A percentile compares a stretch with the other conserved stretches of the same genome.
phyloP scores from a whole-genome alignment of 2,329 filamentous ascomycete species.

The Alternaria triticina region DNA sequence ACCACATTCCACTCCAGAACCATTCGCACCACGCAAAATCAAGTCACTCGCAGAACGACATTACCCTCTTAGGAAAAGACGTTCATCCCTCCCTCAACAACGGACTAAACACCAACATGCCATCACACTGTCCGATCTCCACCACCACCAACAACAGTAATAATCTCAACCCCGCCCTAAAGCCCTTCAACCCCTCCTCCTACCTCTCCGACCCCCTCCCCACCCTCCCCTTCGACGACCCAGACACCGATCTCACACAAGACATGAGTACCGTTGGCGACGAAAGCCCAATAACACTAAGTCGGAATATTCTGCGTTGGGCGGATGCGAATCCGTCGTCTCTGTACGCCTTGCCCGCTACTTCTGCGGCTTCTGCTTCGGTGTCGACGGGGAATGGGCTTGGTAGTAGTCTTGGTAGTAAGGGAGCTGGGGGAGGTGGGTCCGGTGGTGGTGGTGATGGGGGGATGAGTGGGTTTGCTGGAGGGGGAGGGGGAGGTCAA shows the following conservation, averaged over 20 bases:
- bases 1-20: neutral
- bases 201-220: conserved; percentile 13
- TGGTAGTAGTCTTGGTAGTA: neutral
- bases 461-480: neutral
- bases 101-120: neutral
- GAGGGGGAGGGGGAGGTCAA: neutral
- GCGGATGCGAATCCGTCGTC: conserved; percentile 41
- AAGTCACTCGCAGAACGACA: neutral
- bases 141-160: neutral
- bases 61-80: neutral
- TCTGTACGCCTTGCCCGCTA: neutral
- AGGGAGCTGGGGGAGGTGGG: neutral
- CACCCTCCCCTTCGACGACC: conserved; percentile 11
- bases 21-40: neutral
- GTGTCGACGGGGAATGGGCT: neutral
- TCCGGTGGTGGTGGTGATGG: neutral
- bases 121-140: neutral
- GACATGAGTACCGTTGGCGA: conserved; percentile 28
- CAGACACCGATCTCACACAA: conserved; percentile 11
- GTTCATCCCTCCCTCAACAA: neutral
- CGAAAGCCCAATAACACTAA: conserved; percentile 43
- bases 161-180: neutral
- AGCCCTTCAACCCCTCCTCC: conserved; percentile 8
- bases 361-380: neutral
- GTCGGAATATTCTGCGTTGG: conserved; percentile 49